A percentile compares a stretch with the other conserved stretches of the same genome.
phyloP scores from a whole-genome alignment of 1,139 yeast genomes.

The Diutina mesorugosa region DNA sequence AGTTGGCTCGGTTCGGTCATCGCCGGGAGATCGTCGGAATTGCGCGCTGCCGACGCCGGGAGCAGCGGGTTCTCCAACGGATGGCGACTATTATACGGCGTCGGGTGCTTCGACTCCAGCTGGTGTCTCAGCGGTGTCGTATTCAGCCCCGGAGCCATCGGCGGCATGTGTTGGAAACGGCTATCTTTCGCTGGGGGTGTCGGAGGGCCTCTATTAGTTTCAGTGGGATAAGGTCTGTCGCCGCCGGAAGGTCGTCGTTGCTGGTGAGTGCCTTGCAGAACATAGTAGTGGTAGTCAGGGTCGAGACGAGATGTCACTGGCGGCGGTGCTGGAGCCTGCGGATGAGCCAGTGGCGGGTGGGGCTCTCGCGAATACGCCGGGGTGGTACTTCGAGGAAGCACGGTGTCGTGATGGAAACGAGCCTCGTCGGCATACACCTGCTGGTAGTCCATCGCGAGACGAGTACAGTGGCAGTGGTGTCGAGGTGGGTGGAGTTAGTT shows the following conservation, averaged over 20 bases:
- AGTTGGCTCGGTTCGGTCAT: background rate
- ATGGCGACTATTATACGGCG: background rate
- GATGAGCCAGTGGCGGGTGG: background rate
- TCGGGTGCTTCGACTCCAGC: background rate
- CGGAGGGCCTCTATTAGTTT: background rate
- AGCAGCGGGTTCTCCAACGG: background rate
- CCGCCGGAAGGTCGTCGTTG: background rate
- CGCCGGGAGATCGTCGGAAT: background rate
- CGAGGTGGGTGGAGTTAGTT: background rate
- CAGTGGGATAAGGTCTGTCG: background rate
- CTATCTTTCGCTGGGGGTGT: background rate
- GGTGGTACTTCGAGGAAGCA: background rate
- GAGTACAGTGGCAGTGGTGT: background rate
- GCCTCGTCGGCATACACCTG: slow-evolving; percentile 1
- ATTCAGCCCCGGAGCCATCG: background rate
- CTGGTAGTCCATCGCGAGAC: background rate
- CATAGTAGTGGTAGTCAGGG: background rate
- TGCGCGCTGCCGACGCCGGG: background rate
- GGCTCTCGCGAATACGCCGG: background rate
- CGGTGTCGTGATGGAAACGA: background rate
- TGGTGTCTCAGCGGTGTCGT: background rate
- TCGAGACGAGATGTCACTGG: slow-evolving; percentile 2
- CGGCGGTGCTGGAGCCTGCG: background rate
- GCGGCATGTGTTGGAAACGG: background rate
- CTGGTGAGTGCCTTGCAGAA: background rate